phyloP scores from a whole-genome alignment of 2,329 filamentous ascomycete species.

The Leptographium galeiforme region DNA sequence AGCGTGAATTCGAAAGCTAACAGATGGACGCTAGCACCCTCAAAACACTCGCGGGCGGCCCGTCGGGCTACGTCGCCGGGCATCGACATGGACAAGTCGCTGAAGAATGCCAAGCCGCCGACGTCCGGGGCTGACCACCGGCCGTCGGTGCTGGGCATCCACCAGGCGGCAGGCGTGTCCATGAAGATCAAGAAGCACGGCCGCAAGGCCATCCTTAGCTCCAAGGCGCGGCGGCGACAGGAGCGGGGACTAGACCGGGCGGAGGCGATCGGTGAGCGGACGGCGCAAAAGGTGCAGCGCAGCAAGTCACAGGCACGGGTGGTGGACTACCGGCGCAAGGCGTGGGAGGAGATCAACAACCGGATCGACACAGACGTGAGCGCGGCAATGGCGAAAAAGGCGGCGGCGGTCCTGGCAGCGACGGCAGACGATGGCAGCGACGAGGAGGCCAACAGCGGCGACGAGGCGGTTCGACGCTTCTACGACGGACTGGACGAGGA shows the following conservation, averaged over 20 bases:
- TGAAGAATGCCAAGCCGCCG: constrained; percentile 45
- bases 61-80: constrained; percentile 58
- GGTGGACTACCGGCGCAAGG: constrained; percentile 35
- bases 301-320: constrained; percentile 35
- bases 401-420: constrained; percentile 3
- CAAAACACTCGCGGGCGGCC: constrained; percentile 60
- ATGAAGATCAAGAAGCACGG: constrained; percentile 48
- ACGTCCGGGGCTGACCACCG: constrained; percentile 33
- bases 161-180: constrained; percentile 50
- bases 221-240: constrained; percentile 40
- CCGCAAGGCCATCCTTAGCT: constrained; percentile 39
- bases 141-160: constrained; percentile 56
- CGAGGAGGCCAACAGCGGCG: constrained; percentile 7
- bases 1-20: neutral
- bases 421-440: constrained; percentile 1
- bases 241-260: constrained; percentile 46
- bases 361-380: constrained; percentile 1
- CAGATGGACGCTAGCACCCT: constrained; percentile 33
- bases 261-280: constrained; percentile 46
- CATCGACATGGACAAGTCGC: constrained; percentile 58
- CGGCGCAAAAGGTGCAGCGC: constrained; percentile 38
- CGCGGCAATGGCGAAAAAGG: constrained; percentile 4
- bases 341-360: constrained; percentile 45
- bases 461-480: constrained; percentile 11
- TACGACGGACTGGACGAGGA: constrained; percentile 9